Evolutionary conservation across 768 basidiomycete species (phyloP), one percentile per base, ranked within the genome.

Genomic region (Heimioporus sp.): DNA sequence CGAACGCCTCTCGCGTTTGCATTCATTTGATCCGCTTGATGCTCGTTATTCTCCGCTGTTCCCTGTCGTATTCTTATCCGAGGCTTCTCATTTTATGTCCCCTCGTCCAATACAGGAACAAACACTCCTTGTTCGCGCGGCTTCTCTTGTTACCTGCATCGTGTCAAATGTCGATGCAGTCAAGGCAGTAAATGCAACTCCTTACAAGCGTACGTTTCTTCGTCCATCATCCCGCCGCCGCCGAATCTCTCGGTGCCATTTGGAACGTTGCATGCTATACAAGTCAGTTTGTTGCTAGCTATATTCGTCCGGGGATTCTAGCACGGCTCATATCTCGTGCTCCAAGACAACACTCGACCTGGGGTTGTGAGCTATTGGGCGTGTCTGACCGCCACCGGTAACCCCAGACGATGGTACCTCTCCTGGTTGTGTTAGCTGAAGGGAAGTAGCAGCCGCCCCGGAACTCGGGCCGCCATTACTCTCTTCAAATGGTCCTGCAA

Each of bases 281-380:
- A 12, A 80, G 80, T 3, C 91, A 94, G 61, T 95, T 97, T 65
- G 77, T 88, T 51, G 81, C 88, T 61, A 86, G 80, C 81, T 24
- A 95, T 97, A 85, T 99, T 98, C 70, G 92, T 98, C 9, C 87
- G 92, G 63, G 94, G 87, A 0, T 98, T 98, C 71, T 98, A 95
- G 94, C 98, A 87, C 63, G 96, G 95, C 13, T 80, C 87, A 2
- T 86, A 88, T 64, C 79, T 97, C 46, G 92, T 99, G n/a, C 72
- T 83, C n/a, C 77, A 85, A 12, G 89, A 87, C 15, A 81, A 76
- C 55, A 77, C 82, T 48, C 72, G 72, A 4, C 73, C 88, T 0
- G 92, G 92, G 1, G 80, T 86, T 35, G 89, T 98, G 87, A 85
- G 89, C n/a, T 98, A 68, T 98, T n/a, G 96, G 95, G 94, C 96